Base-by-base conservation (phyloP, 768 basidiomycete species). In the Rhizopogon vinicolor region DNA sequence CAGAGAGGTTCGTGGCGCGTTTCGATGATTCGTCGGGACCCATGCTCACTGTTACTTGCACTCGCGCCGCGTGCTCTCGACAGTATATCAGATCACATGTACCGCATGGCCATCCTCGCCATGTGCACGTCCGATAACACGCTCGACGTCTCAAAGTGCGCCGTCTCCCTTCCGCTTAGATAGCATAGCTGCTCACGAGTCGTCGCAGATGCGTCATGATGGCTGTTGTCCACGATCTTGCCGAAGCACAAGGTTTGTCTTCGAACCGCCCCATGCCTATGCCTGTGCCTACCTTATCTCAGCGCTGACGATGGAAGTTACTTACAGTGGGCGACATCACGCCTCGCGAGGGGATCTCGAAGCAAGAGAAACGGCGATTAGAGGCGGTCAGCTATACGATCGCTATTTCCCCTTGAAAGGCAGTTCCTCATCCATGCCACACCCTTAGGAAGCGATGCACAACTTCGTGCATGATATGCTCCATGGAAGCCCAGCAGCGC, bases 81-180 rank as follows among this genome's bases (percentile, higher is more conserved):
- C 57, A 93, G 90, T 60, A 95, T 98, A 59, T 86, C 93, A 7
- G 96, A 98, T 69, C 95, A 98, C 64, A 98, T 97, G 96, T 91
- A 93, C 68, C 78, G 96, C 45, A 98, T 99, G 96, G 88, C 93
- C 1, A 68, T 98, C n/a, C 79, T 98, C 42, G 87, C 93, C 4
- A 87, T 99, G 84, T 89, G 93, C 57, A 81, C 84, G 5, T 86
- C 91, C 0, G 91, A 91, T 63, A 50, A 72, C n/a, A 77, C 75
- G 1, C 78, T 93, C 7, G 89, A 91, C 68, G 69, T 89, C 28
- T 69, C 88, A 63, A 88, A 87, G 91, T 91, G 57, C 51, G 81
- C 65, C 35, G 52, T 7, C 33, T n/a, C 8, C 5, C 6, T 43
- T 16, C 37, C 13, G 22, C 5, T 10, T 25, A 25, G 31, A 33